Evolutionary conservation across 1,284 basidiomycete genomes (phyloP).

Genomic region (Trichosporon asahii): DNA sequence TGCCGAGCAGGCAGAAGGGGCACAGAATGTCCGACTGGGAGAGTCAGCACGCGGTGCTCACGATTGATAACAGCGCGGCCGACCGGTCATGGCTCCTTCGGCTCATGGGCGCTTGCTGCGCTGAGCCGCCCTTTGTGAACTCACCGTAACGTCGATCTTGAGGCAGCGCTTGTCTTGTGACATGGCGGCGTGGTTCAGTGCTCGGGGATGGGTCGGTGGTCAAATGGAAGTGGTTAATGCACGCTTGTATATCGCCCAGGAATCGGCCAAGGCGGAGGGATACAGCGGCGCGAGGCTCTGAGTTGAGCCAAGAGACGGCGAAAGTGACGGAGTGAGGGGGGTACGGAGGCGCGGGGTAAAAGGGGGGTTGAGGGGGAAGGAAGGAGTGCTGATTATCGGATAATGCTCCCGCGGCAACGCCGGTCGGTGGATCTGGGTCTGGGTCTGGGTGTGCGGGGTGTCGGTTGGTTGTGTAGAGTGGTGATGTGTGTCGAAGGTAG

Average conservation of each 20-base stretch:
- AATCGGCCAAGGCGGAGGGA: neutral
- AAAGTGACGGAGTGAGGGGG: too few relatives aligned
- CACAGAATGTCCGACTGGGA: constrained; percentile 42
- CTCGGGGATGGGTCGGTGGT: neutral
- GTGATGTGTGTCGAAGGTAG: neutral
- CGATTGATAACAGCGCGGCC: too few relatives aligned
- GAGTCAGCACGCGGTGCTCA: constrained; percentile 14
- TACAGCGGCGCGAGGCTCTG: neutral
- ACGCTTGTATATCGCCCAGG: neutral
- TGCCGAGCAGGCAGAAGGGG: constrained; percentile 46
- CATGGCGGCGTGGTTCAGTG: neutral
- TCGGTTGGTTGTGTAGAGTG: neutral
- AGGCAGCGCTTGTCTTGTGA: constrained; percentile 16
- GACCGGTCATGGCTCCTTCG: too few relatives aligned
- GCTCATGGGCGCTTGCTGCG: neutral
- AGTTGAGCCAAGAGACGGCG: neutral
- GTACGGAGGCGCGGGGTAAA: neutral
- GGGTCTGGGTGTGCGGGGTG: neutral
- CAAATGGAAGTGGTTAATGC: neutral
- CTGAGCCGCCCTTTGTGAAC: neutral
- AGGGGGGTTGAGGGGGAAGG: neutral
- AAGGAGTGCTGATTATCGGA: neutral
- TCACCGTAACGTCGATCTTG: constrained; percentile 37
- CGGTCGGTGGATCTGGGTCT: neutral
- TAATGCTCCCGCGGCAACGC: constrained; percentile 8